Conservation (phyloP, 495 filamentous ascomycete genomes). For the Xylaria castorea region DNA sequence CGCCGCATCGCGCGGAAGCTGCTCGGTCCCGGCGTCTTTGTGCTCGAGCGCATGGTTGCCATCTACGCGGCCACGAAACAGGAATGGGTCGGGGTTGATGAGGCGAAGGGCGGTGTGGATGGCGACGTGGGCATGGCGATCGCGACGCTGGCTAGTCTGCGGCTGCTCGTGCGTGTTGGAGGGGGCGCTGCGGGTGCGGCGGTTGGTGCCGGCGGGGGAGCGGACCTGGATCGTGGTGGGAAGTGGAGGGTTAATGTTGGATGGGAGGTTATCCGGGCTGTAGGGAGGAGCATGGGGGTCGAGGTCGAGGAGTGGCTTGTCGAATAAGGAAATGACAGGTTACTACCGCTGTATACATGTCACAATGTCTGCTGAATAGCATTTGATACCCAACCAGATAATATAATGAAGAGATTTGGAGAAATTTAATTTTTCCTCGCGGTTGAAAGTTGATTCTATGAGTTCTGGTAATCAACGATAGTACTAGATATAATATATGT, state of each 20-base stretch:
- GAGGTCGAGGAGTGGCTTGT: conserved; percentile 75
- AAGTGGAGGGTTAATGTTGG: conserved; percentile 79
- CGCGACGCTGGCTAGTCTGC: conserved; percentile 78
- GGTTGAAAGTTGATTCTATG: background rate
- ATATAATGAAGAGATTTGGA: background rate
- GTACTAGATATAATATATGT: background rate
- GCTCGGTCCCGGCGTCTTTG: conserved; percentile 78
- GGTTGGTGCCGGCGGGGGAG: conserved; percentile 52
- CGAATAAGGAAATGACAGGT: conserved; percentile 49
- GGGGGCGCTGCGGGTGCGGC: conserved; percentile 45
- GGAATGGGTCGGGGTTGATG: conserved; percentile 58
- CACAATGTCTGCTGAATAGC: background rate
- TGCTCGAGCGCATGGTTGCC: conserved; percentile 84
- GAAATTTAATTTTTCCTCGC: background rate
- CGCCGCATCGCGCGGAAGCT: conserved; percentile 74
- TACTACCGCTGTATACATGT: background rate
- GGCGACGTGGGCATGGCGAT: conserved; percentile 75
- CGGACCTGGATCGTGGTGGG: conserved; percentile 63
- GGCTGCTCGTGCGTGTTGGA: conserved; percentile 70
- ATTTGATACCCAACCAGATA: conserved; percentile 1
- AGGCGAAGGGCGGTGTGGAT: conserved; percentile 44
- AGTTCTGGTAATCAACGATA: background rate
- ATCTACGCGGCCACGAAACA: conserved; percentile 83
- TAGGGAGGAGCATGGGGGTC: conserved; percentile 73
- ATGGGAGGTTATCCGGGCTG: conserved; percentile 70